Evolutionary conservation across 371 early-diverging fungal species (phyloP), one percentile per base, ranked within the genome.

Genomic region (Rhizopus stolonifer): DNA sequence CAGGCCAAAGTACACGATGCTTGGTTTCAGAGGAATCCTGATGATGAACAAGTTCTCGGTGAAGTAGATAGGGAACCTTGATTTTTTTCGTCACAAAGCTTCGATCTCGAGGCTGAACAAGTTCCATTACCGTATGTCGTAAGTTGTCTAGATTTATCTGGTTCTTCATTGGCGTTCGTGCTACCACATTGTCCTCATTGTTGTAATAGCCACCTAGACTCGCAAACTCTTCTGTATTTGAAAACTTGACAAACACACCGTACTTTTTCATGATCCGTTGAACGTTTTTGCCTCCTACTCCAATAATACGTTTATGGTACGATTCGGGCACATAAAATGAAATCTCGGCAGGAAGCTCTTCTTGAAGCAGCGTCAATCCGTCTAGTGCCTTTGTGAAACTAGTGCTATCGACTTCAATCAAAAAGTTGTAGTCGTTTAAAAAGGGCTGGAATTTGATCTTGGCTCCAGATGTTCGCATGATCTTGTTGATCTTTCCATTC

Each of bases 221-320:
- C 4, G 83, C 79, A 63, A 79, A 85, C 56, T 91, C 91, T 33
- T 88, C 89, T 0, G 85, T 78, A 45, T 85, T 89, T 19, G 84
- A 83, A 61, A 94, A 93, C 61, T 94, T 95, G 46, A 95, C 91
- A 64, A 91, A 94, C 2, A 95, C 94, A n/a, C 92, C 93, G 48
- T 84, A 90, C 60, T 90, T 87, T 55, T 93, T 95, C 95, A 95
- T 95, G 60, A 93, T 90, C 38, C 86, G 74, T 55, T 93, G 93
- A 39, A 95, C 93, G 62, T 92, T 91, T 61, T 91, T 93, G 39
- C 95, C 95, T 0, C 90, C 91, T 13, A 88, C 89, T n/a, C 95
- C 95, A 56, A 95, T 95, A 52, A 95, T 91, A 15, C 92, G 84
- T 67, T 93, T 93, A 72, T 95, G 95, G 62, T 84, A 86, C 1